Conservation (phyloP, 2,329 filamentous ascomycete species). For the Monilinia fructicola region DNA sequence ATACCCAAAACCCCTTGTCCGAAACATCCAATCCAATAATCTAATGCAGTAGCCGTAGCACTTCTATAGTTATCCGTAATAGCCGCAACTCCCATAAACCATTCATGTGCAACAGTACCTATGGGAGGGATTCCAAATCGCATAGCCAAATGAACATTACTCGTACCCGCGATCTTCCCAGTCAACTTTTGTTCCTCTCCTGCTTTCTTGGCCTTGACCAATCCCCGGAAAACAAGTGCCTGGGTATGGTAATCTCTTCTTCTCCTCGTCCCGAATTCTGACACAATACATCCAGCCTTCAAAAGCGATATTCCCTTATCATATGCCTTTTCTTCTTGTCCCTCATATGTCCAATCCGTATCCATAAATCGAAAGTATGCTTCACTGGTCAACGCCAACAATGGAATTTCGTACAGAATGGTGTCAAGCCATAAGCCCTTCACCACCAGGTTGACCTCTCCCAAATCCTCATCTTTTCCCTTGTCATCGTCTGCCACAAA, state of each 20-base stretch:
- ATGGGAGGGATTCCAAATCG: conserved; percentile 81
- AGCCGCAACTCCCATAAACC: conserved; percentile 98
- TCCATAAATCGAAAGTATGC: conserved; percentile 98
- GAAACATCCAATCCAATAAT: conserved; percentile 90
- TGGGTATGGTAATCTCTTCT: conserved; percentile 94
- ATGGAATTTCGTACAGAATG: conserved; percentile 95
- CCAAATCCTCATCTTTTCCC: conserved; percentile 63
- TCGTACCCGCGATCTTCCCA: conserved; percentile 82
- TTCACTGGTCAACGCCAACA: conserved; percentile 88
- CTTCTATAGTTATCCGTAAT: conserved; percentile 81
- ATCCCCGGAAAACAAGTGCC: conserved; percentile 82
- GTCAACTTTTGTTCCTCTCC: conserved; percentile 61
- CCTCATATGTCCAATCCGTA: conserved; percentile 83
- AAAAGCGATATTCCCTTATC: conserved; percentile 77
- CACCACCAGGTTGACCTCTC: conserved; percentile 74
- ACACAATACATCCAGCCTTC: conserved; percentile 81
- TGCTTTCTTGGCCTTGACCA: conserved; percentile 76
- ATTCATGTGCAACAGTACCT: conserved; percentile 93
- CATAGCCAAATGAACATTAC: conserved; percentile 97
- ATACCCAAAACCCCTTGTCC: conserved; percentile 81
- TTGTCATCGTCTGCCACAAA: conserved; percentile 54
- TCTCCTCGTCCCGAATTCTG: conserved; percentile 89
- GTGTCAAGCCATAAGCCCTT: conserved; percentile 89
- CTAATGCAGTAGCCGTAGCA: conserved; percentile 80
- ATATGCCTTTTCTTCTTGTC: conserved; percentile 82